Base-by-base conservation (phyloP, 176 grass and related monocot species). In the Carex parvula region DNA sequence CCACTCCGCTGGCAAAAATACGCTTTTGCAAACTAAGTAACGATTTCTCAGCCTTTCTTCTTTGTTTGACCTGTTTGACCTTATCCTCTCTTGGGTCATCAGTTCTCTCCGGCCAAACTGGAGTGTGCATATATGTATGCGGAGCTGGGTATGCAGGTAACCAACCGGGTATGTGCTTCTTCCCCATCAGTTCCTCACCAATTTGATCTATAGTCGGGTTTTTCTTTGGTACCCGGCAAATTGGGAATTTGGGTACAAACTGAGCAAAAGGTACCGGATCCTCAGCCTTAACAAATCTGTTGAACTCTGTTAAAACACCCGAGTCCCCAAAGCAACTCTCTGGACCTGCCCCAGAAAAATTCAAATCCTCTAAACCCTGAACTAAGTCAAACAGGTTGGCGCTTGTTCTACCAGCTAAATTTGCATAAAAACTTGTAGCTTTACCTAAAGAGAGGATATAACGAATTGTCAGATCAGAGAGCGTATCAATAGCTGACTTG, bases 1-100 rank as follows among this genome's bases (percentile, higher is more conserved):
- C 32, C 35, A 68, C 4, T 37, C 42, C 74, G 2, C 10, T 86
- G 35, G 56, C 79, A n/a, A 82, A 87, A 63, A 94, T 72, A 20
- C 84, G 69, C 26, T 85, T 79, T 15, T 89, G 89, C 60, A 94
- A 80, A 75, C 62, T 79, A 7, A 91, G 63, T 63, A 89, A 84
- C 0, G 89, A 91, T 62, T 85, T 90, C 69, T 89, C 91, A 6
- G 89, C 91, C 78, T 89, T 94, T 84, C 82, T 87, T 80, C 85
- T 52, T 69, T 89, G 87, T 80, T 82, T 67, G 20, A 50, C 70
- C 54, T 75, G 84, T 57, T 94, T 87, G 3, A 85, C 8, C 64
- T 87, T 87, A 14, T 88, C 88, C 7, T 66, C 79, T 54, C 64
- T 82, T 10, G 63, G 61, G 56, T 84, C 71, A 26, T 33, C 55